A percentile compares a stretch with the other conserved stretches of the same genome.
phyloP scores from a whole-genome alignment of 768 basidiomycete species.

The Leccinum obscurum region DNA sequence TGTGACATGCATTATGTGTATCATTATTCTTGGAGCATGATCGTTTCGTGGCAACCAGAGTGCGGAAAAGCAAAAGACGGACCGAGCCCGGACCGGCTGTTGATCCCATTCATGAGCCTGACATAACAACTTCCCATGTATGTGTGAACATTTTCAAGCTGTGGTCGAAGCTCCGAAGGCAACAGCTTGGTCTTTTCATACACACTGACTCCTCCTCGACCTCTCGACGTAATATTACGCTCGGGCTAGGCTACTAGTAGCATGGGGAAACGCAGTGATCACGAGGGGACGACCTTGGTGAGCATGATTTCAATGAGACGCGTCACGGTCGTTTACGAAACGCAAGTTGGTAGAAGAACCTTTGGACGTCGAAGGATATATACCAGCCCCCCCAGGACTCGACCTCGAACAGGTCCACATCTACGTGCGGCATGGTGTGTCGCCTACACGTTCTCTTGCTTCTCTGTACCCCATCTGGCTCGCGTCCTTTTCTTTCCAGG shows the following conservation, averaged over 20 bases:
- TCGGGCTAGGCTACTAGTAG: background rate
- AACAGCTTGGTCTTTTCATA: background rate
- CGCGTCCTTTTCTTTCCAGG: conserved; percentile 41
- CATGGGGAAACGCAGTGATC: conserved; percentile 1
- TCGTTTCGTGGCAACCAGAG: background rate
- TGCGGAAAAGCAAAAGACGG: background rate
- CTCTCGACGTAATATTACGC: background rate
- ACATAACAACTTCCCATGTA: conserved; percentile 14
- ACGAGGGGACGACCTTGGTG: conserved; percentile 13
- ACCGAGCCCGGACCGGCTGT: background rate
- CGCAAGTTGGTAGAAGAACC: conserved; percentile 40
- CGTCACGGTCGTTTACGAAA: background rate
- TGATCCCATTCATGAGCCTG: background rate
- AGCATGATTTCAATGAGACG: conserved; percentile 2
- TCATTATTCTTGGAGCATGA: background rate
- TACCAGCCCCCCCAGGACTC: conserved; percentile 53
- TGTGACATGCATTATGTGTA: background rate
- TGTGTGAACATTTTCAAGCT: conserved; percentile 1
- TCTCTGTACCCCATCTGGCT: background rate
- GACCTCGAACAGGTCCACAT: conserved; percentile 71
- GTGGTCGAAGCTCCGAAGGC: background rate
- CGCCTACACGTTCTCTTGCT: background rate
- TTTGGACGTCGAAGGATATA: conserved; percentile 62
- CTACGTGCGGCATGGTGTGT: conserved; percentile 72
- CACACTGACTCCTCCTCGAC: background rate